These are phyloP conservation scores for Salix purpurea DNA, from an alignment of 345 rosid genomes.

Conservation along the genomic window DNA sequence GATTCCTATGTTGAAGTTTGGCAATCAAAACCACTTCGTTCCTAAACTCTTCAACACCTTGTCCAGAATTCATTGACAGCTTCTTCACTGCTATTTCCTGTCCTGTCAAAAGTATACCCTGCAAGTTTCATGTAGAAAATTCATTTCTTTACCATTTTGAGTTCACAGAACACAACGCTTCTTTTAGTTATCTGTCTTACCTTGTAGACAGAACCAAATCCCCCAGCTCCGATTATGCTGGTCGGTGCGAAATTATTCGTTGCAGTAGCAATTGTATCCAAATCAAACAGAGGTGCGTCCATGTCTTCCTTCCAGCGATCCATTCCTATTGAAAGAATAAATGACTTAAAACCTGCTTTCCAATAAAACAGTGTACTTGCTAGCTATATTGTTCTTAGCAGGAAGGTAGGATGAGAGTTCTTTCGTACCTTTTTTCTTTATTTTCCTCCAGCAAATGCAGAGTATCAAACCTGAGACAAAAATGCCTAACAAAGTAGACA, in stretches of 20 bases:
- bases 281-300: conserved; percentile 27
- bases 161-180: background rate
- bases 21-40: conserved; percentile 34
- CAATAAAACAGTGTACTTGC: no score
- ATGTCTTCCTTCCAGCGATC: conserved; percentile 5
- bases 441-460: background rate
- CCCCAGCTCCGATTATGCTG: conserved; percentile 39
- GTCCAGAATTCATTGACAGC: conserved; percentile 32
- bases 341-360: no score
- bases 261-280: conserved; percentile 25
- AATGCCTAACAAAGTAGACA: background rate
- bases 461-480: background rate
- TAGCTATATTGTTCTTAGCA: no score
- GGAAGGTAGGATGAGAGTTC: background rate
- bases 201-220: conserved; percentile 43
- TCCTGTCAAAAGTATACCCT: conserved; percentile 24
- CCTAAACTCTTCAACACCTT: conserved; percentile 35
- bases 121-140: background rate
- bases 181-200: background rate
- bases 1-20: conserved; percentile 44
- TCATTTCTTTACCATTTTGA: background rate
- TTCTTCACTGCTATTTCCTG: conserved; percentile 45
- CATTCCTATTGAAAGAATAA: background rate
- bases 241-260: conserved; percentile 26
- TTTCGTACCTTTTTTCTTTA: background rate